Base-by-base conservation (phyloP, 306 rosid genomes). In the Malus fusca region DNA sequence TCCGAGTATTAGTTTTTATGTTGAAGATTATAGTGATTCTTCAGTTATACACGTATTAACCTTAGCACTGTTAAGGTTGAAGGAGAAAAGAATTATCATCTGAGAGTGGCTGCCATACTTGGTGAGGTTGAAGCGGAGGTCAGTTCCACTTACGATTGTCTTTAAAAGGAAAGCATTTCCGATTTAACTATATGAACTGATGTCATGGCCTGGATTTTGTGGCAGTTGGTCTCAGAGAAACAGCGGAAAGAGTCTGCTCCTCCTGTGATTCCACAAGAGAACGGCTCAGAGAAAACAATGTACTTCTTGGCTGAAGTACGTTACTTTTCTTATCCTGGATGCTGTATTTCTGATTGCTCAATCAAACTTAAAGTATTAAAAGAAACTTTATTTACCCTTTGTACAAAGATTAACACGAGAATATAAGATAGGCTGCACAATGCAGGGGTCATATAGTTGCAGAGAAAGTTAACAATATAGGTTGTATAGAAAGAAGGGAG, bases 181-280 rank as follows among this genome's bases (percentile, higher is more conserved):
- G 44, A 42, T 74, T 23, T 77, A 69, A 73, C 25, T 23, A 60
- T 68, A 51, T 37, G 6, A 61, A 69, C 78, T 85, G 66, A 78
- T 83, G 76, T 30, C 46, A 68, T 71, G 53, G 43, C 64, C 75
- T 82, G 82, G 75, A 62, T 60, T 77, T 77, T 83, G 68, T 75
- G 56, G 81, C 93, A 92, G 99, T 84, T 95, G 87, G 97, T 95
- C 81, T 81, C 96, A 46, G 99, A 95, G 81, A 95, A 93, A 84
- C 99, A 95, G 82, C 88, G 91, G 85, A 95, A 92, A 86, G 97
- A 92, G 78, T 95, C 99, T 48, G 99, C 96, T 73, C 99, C 97
- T 81, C 99, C 99, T 43, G 69, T 88, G 72, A 79, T 81, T 80
- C 77, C 87, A 21, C 71, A 87, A 18, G 92, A 88, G 69, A 92